Evolutionary conservation across 257 asterid species (phyloP).

Genomic region (Solanum verrucosum): DNA sequence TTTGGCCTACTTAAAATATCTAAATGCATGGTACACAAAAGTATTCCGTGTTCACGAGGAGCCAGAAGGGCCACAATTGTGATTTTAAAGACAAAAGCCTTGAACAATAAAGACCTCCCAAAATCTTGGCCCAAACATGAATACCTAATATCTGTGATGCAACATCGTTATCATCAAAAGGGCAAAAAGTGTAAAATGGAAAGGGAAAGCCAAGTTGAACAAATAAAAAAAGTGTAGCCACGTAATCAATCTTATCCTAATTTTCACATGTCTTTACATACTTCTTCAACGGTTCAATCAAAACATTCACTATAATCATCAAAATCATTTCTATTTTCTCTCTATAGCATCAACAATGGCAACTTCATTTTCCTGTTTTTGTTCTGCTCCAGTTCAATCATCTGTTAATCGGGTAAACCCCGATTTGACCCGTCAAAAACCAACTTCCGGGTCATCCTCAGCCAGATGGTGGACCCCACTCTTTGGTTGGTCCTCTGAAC

Average conservation of each 20-base stretch:
- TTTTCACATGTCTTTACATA: neutral
- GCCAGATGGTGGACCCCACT: slow-evolving; percentile 21
- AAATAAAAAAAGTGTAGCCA: neutral
- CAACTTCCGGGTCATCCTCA: neutral
- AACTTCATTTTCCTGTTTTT: slow-evolving; percentile 9
- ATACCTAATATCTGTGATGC: neutral
- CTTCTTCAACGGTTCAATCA: neutral
- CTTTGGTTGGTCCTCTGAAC: slow-evolving; percentile 52
- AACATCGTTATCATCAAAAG: slow-evolving; percentile 1
- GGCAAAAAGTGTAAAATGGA: neutral
- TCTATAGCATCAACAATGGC: slow-evolving; percentile 6
- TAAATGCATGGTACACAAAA: neutral
- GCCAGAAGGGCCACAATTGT: neutral
- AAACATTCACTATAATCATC: neutral
- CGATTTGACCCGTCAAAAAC: neutral
- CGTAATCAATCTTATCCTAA: slow-evolving; percentile 15
- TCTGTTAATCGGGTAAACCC: slow-evolving; percentile 4
- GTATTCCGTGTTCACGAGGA: no score
- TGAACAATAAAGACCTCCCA: neutral
- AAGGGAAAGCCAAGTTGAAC: neutral
- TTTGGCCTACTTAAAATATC: neutral
- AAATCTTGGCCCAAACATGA: neutral
- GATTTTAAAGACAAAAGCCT: neutral
- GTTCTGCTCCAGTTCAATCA: slow-evolving; percentile 6
- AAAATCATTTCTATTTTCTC: neutral